A percentile compares a stretch with the other conserved stretches of the same genome.
Evolutionary conservation across 768 basidiomycete genomes (phyloP).

Genomic region (Trametes cubensis): DNA sequence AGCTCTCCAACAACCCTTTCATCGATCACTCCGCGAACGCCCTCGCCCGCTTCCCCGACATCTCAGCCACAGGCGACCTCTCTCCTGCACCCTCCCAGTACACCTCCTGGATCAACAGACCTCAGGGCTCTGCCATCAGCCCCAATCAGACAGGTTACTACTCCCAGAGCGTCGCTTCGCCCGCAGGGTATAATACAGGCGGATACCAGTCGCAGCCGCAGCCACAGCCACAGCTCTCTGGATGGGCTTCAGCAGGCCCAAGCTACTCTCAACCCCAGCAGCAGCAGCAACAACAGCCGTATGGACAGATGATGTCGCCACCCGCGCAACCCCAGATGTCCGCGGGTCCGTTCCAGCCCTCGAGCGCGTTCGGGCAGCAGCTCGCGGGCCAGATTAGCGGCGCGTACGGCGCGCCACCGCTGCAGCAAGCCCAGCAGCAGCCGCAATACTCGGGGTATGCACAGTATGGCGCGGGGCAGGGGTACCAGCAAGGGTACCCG

Average conservation of each 20-base stretch:
- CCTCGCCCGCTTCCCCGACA: conserved; percentile 61
- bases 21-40: conserved; percentile 49
- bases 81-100: conserved; percentile 36
- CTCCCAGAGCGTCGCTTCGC: conserved; percentile 11
- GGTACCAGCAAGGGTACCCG: conserved; percentile 29
- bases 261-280: conserved; percentile 30
- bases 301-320: conserved; percentile 11
- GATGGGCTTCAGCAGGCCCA: conserved; percentile 19
- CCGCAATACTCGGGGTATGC: conserved; percentile 35
- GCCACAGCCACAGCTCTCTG: conserved; percentile 16
- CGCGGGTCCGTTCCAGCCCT: conserved; percentile 47
- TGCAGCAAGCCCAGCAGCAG: conserved; percentile 34
- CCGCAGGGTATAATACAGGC: conserved; percentile 12
- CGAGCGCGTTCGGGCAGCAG: conserved; percentile 62
- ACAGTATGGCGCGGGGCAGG: conserved; percentile 18
- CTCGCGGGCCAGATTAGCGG: conserved; percentile 38
- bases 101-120: conserved; percentile 46
- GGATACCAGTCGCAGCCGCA: conserved; percentile 17
- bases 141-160: conserved; percentile 28
- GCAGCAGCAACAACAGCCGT: conserved; percentile 26
- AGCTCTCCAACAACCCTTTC: conserved; percentile 70
- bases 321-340: conserved; percentile 39
- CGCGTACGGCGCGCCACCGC: conserved; percentile 24
- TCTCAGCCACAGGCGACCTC: conserved; percentile 39
- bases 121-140: conserved; percentile 21